These are phyloP conservation scores for Boletus vinaceobasis DNA, from an alignment of 768 basidiomycete genomes.

Conservation along the genomic window DNA sequence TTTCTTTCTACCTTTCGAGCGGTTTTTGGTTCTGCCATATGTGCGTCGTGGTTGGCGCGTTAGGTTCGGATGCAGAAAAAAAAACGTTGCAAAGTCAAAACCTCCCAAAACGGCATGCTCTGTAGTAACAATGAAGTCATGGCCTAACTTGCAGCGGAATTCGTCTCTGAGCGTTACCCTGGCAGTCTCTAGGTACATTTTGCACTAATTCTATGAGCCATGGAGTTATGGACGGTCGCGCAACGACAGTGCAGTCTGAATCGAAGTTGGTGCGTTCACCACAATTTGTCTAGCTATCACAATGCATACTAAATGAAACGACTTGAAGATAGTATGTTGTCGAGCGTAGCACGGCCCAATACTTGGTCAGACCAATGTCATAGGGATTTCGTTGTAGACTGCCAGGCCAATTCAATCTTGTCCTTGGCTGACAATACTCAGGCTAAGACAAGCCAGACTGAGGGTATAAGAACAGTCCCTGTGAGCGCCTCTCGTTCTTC, in stretches of 20 bases:
- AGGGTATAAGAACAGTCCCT: slow-evolving; percentile 20
- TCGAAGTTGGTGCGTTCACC: background rate
- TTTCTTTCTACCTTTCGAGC: slow-evolving; percentile 21
- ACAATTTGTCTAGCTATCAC: background rate
- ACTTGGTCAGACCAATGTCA: background rate
- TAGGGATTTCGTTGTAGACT: slow-evolving; percentile 9
- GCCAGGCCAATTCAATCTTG: slow-evolving; percentile 8
- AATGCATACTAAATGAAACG: background rate
- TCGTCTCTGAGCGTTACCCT: background rate
- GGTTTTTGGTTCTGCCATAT: slow-evolving; percentile 17
- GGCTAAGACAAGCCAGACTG: slow-evolving; percentile 9
- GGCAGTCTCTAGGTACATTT: background rate
- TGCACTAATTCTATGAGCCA: background rate
- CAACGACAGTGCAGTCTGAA: background rate
- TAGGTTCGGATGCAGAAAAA: background rate
- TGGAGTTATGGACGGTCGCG: background rate
- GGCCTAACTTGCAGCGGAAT: background rate
- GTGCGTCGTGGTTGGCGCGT: background rate
- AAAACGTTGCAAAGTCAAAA: background rate
- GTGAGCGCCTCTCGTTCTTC: slow-evolving; percentile 24
- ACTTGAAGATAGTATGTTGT: no score
- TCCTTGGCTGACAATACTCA: slow-evolving; percentile 13
- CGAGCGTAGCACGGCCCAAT: background rate
- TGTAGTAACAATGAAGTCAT: no score
- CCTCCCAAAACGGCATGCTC: slow-evolving; percentile 6